Evolutionary conservation across 106 monocot species (phyloP).

Genomic region (Platanthera zijinensis): DNA sequence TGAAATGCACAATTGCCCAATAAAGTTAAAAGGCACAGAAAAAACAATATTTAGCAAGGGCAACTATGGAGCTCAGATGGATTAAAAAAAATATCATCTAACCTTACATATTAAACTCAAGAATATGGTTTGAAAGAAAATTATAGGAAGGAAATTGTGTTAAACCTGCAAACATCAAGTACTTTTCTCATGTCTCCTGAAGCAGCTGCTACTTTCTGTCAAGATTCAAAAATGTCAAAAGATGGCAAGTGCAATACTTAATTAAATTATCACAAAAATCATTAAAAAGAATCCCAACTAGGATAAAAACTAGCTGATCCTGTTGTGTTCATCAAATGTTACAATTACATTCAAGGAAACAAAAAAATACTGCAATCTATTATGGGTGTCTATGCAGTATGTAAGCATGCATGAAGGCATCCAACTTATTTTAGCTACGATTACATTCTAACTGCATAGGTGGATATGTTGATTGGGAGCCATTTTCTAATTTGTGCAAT

Average conservation of each 20-base stretch:
- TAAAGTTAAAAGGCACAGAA: neutral
- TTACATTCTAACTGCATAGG: neutral
- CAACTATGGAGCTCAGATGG: neutral
- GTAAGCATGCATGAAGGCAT: neutral
- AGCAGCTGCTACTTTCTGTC: slow-evolving; percentile 94
- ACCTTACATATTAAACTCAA: neutral
- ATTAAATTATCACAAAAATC: neutral
- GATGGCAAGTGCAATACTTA: neutral
- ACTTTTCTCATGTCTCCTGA: slow-evolving; percentile 99
- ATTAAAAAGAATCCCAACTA: neutral
- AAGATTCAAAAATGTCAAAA: neutral
- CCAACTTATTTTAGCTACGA: neutral
- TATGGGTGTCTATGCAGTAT: neutral
- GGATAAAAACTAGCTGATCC: neutral
- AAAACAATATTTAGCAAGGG: neutral
- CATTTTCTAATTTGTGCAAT: neutral
- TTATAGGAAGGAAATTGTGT: neutral
- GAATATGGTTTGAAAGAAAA: neutral
- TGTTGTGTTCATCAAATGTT: neutral
- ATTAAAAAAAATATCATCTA: neutral
- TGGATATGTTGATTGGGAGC: neutral
- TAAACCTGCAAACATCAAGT: slow-evolving; percentile 72
- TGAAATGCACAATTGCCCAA: neutral
- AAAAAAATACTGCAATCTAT: neutral
- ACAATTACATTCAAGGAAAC: neutral